Conservation (phyloP, 2,329 filamentous ascomycete genomes). For the Arthrobotrys sinensis region DNA sequence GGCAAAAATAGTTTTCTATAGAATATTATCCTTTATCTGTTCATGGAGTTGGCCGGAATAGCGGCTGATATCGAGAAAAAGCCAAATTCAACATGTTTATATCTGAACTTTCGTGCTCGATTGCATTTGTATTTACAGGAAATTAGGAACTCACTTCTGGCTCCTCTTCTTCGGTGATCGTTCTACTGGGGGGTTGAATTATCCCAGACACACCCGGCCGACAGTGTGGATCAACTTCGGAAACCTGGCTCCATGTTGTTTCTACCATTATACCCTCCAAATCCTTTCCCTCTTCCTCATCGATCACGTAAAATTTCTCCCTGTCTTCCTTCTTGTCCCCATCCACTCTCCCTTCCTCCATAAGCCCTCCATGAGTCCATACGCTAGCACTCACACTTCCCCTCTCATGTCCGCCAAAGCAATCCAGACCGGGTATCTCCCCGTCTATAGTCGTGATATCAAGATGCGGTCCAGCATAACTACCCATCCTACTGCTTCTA, state of each 20-base stretch:
- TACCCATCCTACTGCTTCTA: neutral
- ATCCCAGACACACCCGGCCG: neutral
- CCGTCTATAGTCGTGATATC: conserved; percentile 21
- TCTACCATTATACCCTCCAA: conserved; percentile 34
- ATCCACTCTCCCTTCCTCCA: conserved; percentile 14
- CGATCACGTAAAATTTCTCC: conserved; percentile 30
- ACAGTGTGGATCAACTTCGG: conserved; percentile 14
- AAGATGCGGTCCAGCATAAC: conserved; percentile 1
- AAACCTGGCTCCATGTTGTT: conserved; percentile 46
- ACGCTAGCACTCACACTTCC: conserved; percentile 28
- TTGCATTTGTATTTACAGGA: too few relatives aligned
- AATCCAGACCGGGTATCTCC: neutral
- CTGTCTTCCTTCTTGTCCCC: conserved; percentile 3
- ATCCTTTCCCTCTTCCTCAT: conserved; percentile 27
- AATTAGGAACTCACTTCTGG: too few relatives aligned
- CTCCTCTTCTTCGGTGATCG: neutral
- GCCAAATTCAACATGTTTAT: too few relatives aligned
- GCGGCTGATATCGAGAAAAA: too few relatives aligned
- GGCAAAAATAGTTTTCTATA: neutral
- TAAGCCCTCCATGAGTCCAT: conserved; percentile 27
- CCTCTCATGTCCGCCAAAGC: neutral
- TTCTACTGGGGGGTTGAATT: neutral
- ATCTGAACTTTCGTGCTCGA: too few relatives aligned
- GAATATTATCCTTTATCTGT: too few relatives aligned
- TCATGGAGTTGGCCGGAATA: too few relatives aligned